Evolutionary conservation across 1,284 basidiomycete genomes (phyloP), one percentile per base, ranked within the genome.

Genomic region (Mycosarcoma maydis): DNA sequence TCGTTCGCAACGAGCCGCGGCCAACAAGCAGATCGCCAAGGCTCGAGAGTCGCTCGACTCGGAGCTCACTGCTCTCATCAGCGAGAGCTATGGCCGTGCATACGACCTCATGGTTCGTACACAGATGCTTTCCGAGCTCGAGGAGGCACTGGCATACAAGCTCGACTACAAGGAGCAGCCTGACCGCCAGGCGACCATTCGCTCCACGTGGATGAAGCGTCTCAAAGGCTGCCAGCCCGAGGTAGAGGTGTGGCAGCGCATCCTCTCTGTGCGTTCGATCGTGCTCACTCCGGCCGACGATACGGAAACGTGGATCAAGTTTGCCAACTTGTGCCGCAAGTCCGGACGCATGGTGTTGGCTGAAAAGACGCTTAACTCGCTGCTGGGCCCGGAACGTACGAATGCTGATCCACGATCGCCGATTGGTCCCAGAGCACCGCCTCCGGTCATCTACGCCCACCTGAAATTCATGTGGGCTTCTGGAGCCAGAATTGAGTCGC

Each of bases 221-320:
- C 83, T 99, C 37, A 90, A 93, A 84, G 96, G 94, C 3, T 98
- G 95, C 83, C 94, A 98, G 81, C 92, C 93, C 16, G 96, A 98
- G 73, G 96, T 98, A 17, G 96, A 99, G 82, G 94, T 97, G 4
- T 99, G 96, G 96, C 96, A 98, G 83, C 89, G 95, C 20, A 93
- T 98, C 43, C 85, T 99, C 16, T 95, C 98, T 84, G 93, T 99
- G 34, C 89, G 96, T 57, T 93, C 94, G 0, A 87, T 98, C 45
- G 94, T 99, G 20, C 85, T 98, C 27, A 92, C 89, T 40, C 96
- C 96, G 0, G 91, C 91, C 69, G 94, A 97, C 75, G 94, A 98
- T 78, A 93, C 92, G 47, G 88, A 92, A 51, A 98, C 97, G 87
- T 98, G 95, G 95, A 98, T 93, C 83, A 90, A 92, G 82, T 92